Evolutionary conservation across 2,329 filamentous ascomycete genomes (phyloP).

Genomic region (Pochonia chlamydosporia): DNA sequence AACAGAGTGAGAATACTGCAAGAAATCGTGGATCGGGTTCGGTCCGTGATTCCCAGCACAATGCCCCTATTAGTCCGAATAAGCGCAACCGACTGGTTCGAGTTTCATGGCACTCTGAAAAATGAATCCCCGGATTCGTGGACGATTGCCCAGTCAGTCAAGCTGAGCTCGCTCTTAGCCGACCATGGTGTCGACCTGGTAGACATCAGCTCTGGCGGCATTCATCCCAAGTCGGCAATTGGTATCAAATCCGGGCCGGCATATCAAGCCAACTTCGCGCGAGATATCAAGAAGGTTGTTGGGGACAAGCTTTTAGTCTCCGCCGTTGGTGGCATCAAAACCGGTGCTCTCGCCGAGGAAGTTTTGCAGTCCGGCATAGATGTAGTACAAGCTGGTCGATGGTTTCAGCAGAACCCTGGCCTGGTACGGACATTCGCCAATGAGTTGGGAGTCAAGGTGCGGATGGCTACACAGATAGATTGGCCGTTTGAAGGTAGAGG

Average conservation of each 20-base stretch:
- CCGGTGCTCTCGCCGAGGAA: too few species aligned
- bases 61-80: conserved; percentile 71
- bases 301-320: too few species aligned
- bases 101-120: conserved; percentile 22
- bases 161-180: conserved; percentile 64
- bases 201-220: conserved; percentile 75
- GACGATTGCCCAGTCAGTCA: conserved; percentile 32
- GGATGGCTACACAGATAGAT: too few species aligned
- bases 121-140: neutral
- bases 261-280: conserved; percentile 71
- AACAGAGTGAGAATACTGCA: conserved; percentile 46
- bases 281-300: too few species aligned
- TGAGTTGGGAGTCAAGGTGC: too few species aligned
- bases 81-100: conserved; percentile 71
- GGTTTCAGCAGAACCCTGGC: too few species aligned
- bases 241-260: conserved; percentile 55
- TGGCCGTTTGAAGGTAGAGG: too few species aligned
- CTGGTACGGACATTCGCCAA: too few species aligned
- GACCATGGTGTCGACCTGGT: conserved; percentile 73
- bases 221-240: too few species aligned
- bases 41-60: conserved; percentile 54
- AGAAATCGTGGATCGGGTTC: conserved; percentile 52
- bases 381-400: too few species aligned
- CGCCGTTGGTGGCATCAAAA: too few species aligned
- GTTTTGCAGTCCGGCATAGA: too few species aligned